Evolutionary conservation across 1,284 basidiomycete species (phyloP).

Genomic region (Pseudozyma pruni): DNA sequence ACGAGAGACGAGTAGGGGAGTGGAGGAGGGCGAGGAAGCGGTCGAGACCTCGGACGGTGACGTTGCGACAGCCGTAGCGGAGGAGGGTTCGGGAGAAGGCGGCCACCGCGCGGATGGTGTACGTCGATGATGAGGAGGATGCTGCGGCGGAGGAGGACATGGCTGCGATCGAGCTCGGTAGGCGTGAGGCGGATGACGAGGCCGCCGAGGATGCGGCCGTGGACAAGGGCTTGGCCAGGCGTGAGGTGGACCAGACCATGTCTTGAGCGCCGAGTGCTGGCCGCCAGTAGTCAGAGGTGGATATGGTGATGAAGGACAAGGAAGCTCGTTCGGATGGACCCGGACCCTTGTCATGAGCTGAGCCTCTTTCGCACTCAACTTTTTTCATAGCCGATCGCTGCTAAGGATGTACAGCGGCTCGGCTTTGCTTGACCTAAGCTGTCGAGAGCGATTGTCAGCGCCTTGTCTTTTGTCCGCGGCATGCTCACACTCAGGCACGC

Average conservation of each 20-base stretch:
- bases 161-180: slow-evolving; percentile 12
- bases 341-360: slow-evolving; percentile 18
- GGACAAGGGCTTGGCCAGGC: slow-evolving; percentile 23
- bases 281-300: background rate
- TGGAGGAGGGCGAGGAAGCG: slow-evolving; percentile 48
- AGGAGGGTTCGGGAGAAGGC: slow-evolving; percentile 51
- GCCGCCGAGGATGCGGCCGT: slow-evolving; percentile 10
- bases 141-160: slow-evolving; percentile 15
- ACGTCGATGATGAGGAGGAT: slow-evolving; percentile 18
- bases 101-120: slow-evolving; percentile 49
- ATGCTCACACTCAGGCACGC: background rate
- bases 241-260: slow-evolving; percentile 31
- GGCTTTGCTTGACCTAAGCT: background rate
- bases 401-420: no score
- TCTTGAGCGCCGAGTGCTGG: background rate
- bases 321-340: slow-evolving; percentile 15
- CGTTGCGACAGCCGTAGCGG: slow-evolving; percentile 49
- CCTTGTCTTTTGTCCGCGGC: slow-evolving; percentile 4
- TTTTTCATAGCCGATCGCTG: background rate
- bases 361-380: background rate
- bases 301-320: background rate
- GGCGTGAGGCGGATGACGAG: background rate
- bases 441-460: no score
- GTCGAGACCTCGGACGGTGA: slow-evolving; percentile 56
- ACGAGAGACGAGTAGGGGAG: slow-evolving; percentile 32